Evolutionary conservation across 2,329 filamentous ascomycete species (phyloP).

Genomic region (Microsporum canis): DNA sequence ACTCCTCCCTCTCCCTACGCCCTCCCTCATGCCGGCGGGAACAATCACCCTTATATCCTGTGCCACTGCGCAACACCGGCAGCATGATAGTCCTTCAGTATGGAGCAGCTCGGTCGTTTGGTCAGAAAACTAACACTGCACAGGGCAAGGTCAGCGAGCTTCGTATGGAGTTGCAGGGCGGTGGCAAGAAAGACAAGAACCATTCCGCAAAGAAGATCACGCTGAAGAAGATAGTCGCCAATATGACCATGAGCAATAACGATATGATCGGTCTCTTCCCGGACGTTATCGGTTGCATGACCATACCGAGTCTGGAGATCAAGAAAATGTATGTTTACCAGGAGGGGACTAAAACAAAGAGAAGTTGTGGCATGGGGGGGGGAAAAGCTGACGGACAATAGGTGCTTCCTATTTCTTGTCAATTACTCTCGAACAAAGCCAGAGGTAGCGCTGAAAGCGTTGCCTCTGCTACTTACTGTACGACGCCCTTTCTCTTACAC

Average conservation of each 20-base stretch:
- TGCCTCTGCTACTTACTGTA: constrained; percentile 75
- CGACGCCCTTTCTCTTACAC: constrained; percentile 17
- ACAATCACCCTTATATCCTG: not conserved
- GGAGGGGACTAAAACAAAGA: not conserved
- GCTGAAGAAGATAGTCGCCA: constrained; percentile 97
- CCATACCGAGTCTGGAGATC: constrained; percentile 86
- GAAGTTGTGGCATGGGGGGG: too few species aligned
- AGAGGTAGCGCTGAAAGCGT: constrained; percentile 83
- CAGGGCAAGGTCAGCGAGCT: constrained; percentile 99
- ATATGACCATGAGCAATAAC: constrained; percentile 99
- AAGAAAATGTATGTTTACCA: constrained; percentile 77
- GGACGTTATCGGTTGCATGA: constrained; percentile 92
- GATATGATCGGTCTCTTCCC: constrained; percentile 97
- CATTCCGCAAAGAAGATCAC: constrained; percentile 91
- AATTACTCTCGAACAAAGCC: constrained; percentile 94
- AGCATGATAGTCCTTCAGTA: not conserved
- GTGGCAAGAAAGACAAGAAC: constrained; percentile 97
- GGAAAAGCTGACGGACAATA: constrained; percentile 28
- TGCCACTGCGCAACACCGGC: not conserved
- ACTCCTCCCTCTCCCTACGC: not conserved
- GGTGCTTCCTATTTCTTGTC: constrained; percentile 95
- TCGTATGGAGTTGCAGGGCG: constrained; percentile 83
- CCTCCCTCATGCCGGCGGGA: not conserved
- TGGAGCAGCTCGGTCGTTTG: not conserved
- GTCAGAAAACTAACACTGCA: constrained; percentile 22